phyloP scores from a whole-genome alignment of 495 filamentous ascomycete genomes.

The Penicillium ochrochloron region DNA sequence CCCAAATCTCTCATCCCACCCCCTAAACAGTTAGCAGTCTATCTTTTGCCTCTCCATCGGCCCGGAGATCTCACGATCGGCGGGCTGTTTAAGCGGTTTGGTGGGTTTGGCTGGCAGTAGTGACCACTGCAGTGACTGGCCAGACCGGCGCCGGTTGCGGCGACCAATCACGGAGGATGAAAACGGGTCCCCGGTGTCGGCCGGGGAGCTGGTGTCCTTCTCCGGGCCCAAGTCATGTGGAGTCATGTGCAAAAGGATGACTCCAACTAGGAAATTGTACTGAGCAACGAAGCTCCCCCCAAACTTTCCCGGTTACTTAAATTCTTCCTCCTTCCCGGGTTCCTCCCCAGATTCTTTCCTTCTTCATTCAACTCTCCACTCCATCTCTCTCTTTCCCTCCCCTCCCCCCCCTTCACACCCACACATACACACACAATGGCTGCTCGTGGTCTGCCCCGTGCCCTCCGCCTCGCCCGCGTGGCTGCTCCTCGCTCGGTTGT shows the following conservation, averaged over 20 bases:
- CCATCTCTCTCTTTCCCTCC: constrained; percentile 14
- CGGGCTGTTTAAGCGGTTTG: not conserved
- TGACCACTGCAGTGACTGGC: not conserved
- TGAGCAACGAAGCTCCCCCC: not conserved
- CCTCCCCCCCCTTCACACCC: constrained; percentile 25
- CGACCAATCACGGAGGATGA: constrained; percentile 23
- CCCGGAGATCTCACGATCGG: not conserved
- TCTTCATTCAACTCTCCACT: constrained; percentile 29
- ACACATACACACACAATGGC: constrained; percentile 70
- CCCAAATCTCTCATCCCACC: not conserved
- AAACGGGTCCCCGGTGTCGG: constrained; percentile 35
- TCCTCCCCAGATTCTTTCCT: constrained; percentile 19
- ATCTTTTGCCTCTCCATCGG: not conserved
- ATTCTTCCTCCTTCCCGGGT: constrained; percentile 26
- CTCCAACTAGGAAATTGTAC: not conserved
- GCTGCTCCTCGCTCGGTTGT: constrained; percentile 61
- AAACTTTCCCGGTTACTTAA: constrained; percentile 27
- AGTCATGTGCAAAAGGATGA: not conserved
- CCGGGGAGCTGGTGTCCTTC: constrained; percentile 43
- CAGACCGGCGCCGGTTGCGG: not conserved
- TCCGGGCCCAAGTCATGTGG: constrained; percentile 42
- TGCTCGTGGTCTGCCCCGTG: constrained; percentile 79
- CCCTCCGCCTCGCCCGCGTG: constrained; percentile 77
- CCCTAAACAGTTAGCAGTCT: not conserved
- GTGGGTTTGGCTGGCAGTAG: too few relatives aligned